These are phyloP conservation scores for Rhodotorula graminis DNA, from an alignment of 768 basidiomycete genomes.

Conservation along the genomic window DNA sequence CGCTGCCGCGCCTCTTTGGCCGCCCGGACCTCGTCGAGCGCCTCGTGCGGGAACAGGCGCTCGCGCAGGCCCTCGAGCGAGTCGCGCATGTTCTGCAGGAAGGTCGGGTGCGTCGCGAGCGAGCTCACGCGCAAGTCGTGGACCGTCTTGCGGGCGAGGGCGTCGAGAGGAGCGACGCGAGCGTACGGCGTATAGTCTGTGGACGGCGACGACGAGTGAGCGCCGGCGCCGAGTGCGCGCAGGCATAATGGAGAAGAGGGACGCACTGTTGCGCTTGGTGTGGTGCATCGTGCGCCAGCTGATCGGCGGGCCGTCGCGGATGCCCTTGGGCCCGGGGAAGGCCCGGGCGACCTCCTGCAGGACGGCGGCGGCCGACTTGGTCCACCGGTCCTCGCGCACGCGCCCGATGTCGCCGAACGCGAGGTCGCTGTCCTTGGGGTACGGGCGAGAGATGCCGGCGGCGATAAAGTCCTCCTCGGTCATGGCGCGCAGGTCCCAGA, in stretches of 20 bases:
- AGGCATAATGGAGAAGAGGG: not conserved
- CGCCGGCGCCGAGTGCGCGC: too few relatives aligned
- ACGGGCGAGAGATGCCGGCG: slow-evolving; percentile 24
- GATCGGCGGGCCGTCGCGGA: slow-evolving; percentile 31
- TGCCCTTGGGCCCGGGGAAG: slow-evolving; percentile 19
- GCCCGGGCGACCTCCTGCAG: slow-evolving; percentile 29
- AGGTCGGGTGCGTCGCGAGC: slow-evolving; percentile 31
- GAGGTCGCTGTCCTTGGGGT: slow-evolving; percentile 31
- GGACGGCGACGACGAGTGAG: not conserved
- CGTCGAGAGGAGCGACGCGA: slow-evolving; percentile 29
- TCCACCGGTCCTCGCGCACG: slow-evolving; percentile 27
- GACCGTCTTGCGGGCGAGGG: slow-evolving; percentile 33
- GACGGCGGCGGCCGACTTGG: slow-evolving; percentile 12
- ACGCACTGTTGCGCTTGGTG: slow-evolving; percentile 36
- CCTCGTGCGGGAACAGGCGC: slow-evolving; percentile 18
- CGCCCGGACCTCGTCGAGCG: slow-evolving; percentile 12
- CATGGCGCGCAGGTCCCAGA: slow-evolving; percentile 37
- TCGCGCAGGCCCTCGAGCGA: slow-evolving; percentile 6
- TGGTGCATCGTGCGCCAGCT: slow-evolving; percentile 36
- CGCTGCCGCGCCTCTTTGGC: not conserved
- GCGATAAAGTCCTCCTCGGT: slow-evolving; percentile 35
- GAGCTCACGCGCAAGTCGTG: slow-evolving; percentile 35
- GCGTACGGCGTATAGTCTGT: slow-evolving; percentile 37
- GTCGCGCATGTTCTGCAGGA: slow-evolving; percentile 9
- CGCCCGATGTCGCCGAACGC: slow-evolving; percentile 27